Conservation (phyloP, 331 rosid species). For the Malus hybrid region DNA sequence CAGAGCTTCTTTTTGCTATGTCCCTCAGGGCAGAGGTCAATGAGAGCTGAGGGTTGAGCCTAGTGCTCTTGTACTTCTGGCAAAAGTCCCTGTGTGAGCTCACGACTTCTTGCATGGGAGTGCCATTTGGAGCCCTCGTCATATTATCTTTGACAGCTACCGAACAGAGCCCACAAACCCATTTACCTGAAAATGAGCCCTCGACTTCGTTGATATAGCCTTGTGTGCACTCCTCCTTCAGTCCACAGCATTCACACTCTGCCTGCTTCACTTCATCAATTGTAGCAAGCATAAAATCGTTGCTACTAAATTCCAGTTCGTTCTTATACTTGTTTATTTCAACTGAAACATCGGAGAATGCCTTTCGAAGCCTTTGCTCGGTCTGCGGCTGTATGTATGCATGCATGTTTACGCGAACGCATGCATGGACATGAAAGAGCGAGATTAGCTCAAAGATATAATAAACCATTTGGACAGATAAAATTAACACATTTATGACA, state of each 20-base stretch:
- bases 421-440: no score
- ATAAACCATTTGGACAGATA: no score
- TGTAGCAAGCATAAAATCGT: not conserved
- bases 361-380: slow-evolving; percentile 29
- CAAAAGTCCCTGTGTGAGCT: slow-evolving; percentile 39
- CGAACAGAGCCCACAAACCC: slow-evolving; percentile 77
- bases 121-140: not conserved
- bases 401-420: no score
- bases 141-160: slow-evolving; percentile 57
- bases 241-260: slow-evolving; percentile 65
- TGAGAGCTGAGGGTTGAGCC: slow-evolving; percentile 56
- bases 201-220: slow-evolving; percentile 37
- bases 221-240: slow-evolving; percentile 50
- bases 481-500: no score
- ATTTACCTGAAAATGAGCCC: slow-evolving; percentile 33
- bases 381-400: no score
- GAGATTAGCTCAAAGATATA: no score
- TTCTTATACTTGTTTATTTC: slow-evolving; percentile 22
- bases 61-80: slow-evolving; percentile 28
- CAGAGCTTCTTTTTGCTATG: slow-evolving; percentile 40
- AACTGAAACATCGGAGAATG: slow-evolving; percentile 17
- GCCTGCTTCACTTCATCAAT: slow-evolving; percentile 29
- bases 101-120: slow-evolving; percentile 36
- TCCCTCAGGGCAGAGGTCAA: slow-evolving; percentile 55
- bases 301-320: not conserved